Percentiles rank a stretch among this genome's conserved stretches.
These are phyloP conservation scores for Candolleomyces efflorescens DNA, from an alignment of 768 basidiomycete species.

Conservation along the genomic window DNA sequence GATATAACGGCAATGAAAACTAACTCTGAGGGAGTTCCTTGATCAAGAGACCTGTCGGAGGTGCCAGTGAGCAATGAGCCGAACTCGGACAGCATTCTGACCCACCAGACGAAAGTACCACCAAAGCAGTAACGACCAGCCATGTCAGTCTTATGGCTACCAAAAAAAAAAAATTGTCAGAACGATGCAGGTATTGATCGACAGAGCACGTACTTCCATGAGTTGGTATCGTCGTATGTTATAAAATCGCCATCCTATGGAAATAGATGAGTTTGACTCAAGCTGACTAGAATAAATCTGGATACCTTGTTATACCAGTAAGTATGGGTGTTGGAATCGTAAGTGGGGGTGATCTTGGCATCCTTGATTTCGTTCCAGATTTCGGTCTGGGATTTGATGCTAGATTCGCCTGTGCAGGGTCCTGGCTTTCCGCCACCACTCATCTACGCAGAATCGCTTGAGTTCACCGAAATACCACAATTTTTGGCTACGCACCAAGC, in stretches of 20 bases:
- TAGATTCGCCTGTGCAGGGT: constrained; percentile 4
- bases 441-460: neutral
- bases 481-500: neutral
- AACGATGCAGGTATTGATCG: neutral
- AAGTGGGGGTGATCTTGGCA: neutral
- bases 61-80: neutral
- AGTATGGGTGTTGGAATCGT: neutral
- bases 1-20: neutral
- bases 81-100: neutral
- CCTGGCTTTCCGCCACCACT: constrained; percentile 3
- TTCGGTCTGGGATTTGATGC: constrained; percentile 3
- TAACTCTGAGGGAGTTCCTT: neutral
- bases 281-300: neutral
- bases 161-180: neutral
- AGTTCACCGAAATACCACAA: neutral
- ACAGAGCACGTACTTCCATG: constrained; percentile 2
- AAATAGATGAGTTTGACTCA: neutral
- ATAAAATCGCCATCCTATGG: constrained; percentile 1
- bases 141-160: constrained; percentile 1
- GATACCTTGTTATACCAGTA: constrained; percentile 6
- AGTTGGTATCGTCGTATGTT: neutral
- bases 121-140: constrained; percentile 3
- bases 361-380: neutral
- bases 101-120: constrained; percentile 4
- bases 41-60: neutral